A percentile compares a stretch with the other conserved stretches of the same genome.
phyloP scores from a whole-genome alignment of 1,284 basidiomycete genomes.

The Stereum hirsutum region DNA sequence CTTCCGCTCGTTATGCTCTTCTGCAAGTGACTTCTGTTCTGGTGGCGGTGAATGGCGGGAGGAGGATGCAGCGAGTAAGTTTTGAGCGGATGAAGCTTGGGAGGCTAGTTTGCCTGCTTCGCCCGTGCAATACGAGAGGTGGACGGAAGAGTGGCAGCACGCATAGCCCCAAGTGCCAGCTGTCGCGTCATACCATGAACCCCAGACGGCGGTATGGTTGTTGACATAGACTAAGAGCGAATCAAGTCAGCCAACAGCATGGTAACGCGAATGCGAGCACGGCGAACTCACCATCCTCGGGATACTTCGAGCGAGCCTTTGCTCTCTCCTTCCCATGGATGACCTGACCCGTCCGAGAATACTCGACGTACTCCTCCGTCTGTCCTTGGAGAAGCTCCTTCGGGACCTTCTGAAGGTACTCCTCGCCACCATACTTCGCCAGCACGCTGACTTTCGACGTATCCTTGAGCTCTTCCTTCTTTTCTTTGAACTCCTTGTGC shows the following conservation, averaged over 20 bases:
- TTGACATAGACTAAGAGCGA: slow-evolving; percentile 66
- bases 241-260: neutral
- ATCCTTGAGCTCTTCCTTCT: slow-evolving; percentile 88
- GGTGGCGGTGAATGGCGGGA: slow-evolving; percentile 12
- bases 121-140: slow-evolving; percentile 92
- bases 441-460: slow-evolving; percentile 82
- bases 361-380: slow-evolving; percentile 97
- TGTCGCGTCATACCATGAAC: slow-evolving; percentile 82
- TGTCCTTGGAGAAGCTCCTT: slow-evolving; percentile 89
- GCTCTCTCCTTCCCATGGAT: slow-evolving; percentile 88
- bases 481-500: slow-evolving; percentile 85
- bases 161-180: slow-evolving; percentile 84
- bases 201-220: slow-evolving; percentile 94
- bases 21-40: slow-evolving; percentile 16
- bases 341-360: slow-evolving; percentile 85
- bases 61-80: slow-evolving; percentile 43
- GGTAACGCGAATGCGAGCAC: neutral
- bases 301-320: slow-evolving; percentile 84
- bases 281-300: slow-evolving; percentile 74
- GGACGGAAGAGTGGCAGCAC: slow-evolving; percentile 87
- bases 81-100: slow-evolving; percentile 58
- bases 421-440: slow-evolving; percentile 88
- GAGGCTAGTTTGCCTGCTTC: slow-evolving; percentile 79
- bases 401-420: slow-evolving; percentile 84
- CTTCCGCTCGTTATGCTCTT: slow-evolving; percentile 20